These are phyloP conservation scores for Yamadazyma conglobata DNA, from an alignment of 1,139 yeast species.

Conservation along the genomic window DNA sequence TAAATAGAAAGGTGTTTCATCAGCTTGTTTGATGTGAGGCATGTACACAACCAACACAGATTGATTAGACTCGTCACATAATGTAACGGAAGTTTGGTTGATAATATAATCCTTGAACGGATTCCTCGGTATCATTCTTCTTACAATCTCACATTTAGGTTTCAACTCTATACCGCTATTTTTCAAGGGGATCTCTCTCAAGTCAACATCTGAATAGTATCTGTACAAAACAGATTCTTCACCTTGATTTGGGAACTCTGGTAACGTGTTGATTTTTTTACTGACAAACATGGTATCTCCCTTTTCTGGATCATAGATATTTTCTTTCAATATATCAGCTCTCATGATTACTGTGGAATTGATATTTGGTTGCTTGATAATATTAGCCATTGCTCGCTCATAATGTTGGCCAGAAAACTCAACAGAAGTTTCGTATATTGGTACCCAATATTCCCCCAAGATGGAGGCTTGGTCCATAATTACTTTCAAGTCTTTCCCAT, in stretches of 20 bases:
- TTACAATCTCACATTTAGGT: constrained; percentile 54
- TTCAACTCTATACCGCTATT: constrained; percentile 25
- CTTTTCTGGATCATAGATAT: constrained; percentile 34
- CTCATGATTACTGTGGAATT: constrained; percentile 88
- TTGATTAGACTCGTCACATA: constrained; percentile 23
- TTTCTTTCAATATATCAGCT: constrained; percentile 75
- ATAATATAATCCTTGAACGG: constrained; percentile 81
- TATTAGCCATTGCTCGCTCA: constrained; percentile 72
- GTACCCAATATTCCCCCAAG: constrained; percentile 67
- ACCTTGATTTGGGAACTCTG: constrained; percentile 27
- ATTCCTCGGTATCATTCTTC: constrained; percentile 84
- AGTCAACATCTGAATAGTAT: constrained; percentile 53
- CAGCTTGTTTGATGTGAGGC: constrained; percentile 64
- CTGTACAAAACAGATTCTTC: constrained; percentile 38
- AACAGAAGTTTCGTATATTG: constrained; percentile 45
- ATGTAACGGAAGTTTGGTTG: constrained; percentile 76
- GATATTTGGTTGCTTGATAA: constrained; percentile 83
- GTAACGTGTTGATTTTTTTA: constrained; percentile 30
- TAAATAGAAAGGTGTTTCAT: constrained; percentile 78
- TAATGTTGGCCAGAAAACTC: constrained; percentile 54
- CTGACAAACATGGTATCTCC: constrained; percentile 35
- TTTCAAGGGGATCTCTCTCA: constrained; percentile 45
- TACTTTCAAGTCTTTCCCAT: constrained; percentile 6
- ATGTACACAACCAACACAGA: constrained; percentile 63
- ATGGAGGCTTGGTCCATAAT: constrained; percentile 28